A percentile compares a stretch with the other conserved stretches of the same genome.
Evolutionary conservation across 2,329 filamentous ascomycete species (phyloP).

Genomic region (Ophidiomyces ophidiicola): DNA sequence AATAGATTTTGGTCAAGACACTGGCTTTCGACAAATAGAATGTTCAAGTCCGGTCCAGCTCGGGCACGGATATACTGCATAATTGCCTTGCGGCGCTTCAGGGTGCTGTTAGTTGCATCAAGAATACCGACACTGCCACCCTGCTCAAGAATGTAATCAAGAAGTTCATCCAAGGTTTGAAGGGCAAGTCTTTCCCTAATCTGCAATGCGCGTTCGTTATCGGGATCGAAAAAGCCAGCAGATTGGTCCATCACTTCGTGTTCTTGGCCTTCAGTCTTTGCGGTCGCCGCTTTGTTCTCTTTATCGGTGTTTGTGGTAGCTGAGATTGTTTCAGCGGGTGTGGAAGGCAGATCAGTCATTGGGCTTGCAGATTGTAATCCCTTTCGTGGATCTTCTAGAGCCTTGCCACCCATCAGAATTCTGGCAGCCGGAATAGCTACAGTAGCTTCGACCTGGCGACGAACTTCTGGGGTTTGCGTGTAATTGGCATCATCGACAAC

Average conservation of each 20-base stretch:
- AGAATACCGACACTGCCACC: constrained; percentile 88
- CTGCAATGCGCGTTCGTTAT: constrained; percentile 67
- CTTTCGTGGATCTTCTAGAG: constrained; percentile 22
- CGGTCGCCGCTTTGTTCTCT: neutral
- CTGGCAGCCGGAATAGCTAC: constrained; percentile 39
- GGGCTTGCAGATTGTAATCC: constrained; percentile 12
- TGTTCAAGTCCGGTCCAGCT: constrained; percentile 73
- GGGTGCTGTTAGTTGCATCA: constrained; percentile 93
- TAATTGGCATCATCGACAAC: constrained; percentile 30
- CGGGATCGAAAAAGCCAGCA: constrained; percentile 85
- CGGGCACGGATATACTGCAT: constrained; percentile 70
- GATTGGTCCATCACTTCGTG: constrained; percentile 67
- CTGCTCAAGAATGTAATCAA: constrained; percentile 73
- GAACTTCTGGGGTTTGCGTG: constrained; percentile 19
- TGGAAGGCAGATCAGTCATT: constrained; percentile 6
- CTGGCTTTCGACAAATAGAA: constrained; percentile 89
- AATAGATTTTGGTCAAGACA: constrained; percentile 75
- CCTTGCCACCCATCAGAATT: constrained; percentile 48
- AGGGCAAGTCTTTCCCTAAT: constrained; percentile 85
- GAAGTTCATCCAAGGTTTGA: constrained; percentile 78
- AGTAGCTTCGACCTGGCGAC: constrained; percentile 22
- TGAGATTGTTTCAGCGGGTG: neutral
- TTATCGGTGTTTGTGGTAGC: constrained; percentile 6
- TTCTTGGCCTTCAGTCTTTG: constrained; percentile 14
- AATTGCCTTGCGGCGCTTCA: constrained; percentile 69